These are phyloP conservation scores for Physcomitrellopsis africana DNA, from an alignment of 225 moss, liverwort and hornwort genomes.

Conservation along the genomic window DNA sequence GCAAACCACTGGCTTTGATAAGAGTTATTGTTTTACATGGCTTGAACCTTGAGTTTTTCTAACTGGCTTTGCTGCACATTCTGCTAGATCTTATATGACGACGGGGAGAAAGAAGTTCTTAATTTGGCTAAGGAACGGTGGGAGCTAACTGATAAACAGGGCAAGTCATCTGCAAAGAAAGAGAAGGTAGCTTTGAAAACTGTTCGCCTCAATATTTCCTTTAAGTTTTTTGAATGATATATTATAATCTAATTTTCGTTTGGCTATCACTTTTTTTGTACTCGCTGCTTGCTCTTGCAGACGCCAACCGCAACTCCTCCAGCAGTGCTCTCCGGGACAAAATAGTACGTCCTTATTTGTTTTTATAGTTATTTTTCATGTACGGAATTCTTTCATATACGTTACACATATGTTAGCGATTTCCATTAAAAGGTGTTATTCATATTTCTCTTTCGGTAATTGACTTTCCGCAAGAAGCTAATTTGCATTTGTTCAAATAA, in stretches of 20 bases:
- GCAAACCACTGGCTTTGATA: neutral
- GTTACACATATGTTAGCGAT: neutral
- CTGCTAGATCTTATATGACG: slow-evolving; percentile 77
- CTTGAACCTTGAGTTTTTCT: slow-evolving; percentile 3
- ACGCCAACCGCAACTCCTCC: slow-evolving; percentile 43
- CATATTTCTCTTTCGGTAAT: neutral
- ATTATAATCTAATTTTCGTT: neutral
- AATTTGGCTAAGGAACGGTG: slow-evolving; percentile 71
- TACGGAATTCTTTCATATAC: neutral
- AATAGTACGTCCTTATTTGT: slow-evolving; percentile 41
- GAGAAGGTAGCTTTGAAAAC: slow-evolving; percentile 39
- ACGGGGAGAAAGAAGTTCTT: slow-evolving; percentile 81
- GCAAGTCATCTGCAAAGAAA: slow-evolving; percentile 56
- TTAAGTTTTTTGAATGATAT: neutral
- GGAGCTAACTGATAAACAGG: slow-evolving; percentile 55
- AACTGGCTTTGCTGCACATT: slow-evolving; percentile 20
- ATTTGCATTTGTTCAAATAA: neutral
- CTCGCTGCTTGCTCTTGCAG: slow-evolving; percentile 30
- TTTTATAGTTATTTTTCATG: neutral
- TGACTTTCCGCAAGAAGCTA: neutral
- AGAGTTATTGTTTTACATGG: neutral
- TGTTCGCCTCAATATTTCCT: slow-evolving; percentile 1
- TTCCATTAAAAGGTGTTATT: neutral
- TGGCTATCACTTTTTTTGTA: slow-evolving; percentile 13
- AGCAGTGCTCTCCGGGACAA: slow-evolving; percentile 49